Conservation (phyloP, 257 asterid species). For the Solanum lignicaule region DNA sequence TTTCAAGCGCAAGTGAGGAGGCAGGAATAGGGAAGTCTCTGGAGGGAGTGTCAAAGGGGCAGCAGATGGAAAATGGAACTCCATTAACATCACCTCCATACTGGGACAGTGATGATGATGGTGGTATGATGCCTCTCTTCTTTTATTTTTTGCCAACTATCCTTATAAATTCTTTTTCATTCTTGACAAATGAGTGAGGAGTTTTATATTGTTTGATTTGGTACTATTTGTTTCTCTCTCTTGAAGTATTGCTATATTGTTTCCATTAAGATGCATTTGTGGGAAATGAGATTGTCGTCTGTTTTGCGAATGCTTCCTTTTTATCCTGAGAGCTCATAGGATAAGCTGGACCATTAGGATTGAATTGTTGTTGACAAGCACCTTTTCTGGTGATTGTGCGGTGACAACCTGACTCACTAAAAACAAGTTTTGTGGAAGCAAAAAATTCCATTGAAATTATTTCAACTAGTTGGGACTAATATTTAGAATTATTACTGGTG, state of each 20-base stretch:
- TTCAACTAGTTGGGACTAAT: not conserved
- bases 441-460: not conserved
- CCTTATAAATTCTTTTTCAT: not conserved
- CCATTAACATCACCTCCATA: slow-evolving; percentile 78
- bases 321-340: not conserved
- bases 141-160: not conserved
- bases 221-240: not conserved
- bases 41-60: slow-evolving; percentile 46
- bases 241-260: not conserved
- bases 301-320: not conserved
- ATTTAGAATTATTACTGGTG: not conserved
- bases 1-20: slow-evolving; percentile 37
- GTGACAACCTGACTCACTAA: not conserved
- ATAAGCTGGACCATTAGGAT: not conserved
- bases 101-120: slow-evolving; percentile 68
- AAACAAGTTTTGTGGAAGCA: not conserved
- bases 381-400: not conserved
- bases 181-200: not conserved
- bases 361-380: not conserved
- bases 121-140: slow-evolving; percentile 24
- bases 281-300: not conserved
- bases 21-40: slow-evolving; percentile 42
- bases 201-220: not conserved
- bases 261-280: not conserved
- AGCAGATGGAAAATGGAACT: slow-evolving; percentile 61